These are phyloP conservation scores for Entonaema liquescens DNA, from an alignment of 495 filamentous ascomycete species.

Conservation along the genomic window DNA sequence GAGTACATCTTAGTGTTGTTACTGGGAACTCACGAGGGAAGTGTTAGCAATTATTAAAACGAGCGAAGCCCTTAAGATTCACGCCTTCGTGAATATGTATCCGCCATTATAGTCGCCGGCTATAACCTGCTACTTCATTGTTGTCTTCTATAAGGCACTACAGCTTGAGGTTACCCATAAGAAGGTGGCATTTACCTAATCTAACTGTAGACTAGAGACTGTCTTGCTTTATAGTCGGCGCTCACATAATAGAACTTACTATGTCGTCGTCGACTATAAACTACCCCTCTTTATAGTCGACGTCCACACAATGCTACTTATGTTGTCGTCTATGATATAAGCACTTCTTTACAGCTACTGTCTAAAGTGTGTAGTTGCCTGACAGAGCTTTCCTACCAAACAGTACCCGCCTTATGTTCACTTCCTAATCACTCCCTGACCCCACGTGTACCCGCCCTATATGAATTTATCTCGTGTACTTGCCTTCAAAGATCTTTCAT, in stretches of 20 bases:
- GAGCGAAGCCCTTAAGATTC: not conserved
- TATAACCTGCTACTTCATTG: too few species aligned
- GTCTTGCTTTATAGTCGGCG: not conserved
- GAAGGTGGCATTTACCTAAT: too few species aligned
- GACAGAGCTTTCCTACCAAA: not conserved
- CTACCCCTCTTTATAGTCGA: not conserved
- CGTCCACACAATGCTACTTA: not conserved
- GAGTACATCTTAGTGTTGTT: not conserved
- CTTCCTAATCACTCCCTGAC: not conserved
- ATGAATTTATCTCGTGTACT: not conserved
- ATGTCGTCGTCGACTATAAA: not conserved
- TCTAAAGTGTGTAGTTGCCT: not conserved
- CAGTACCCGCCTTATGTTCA: not conserved
- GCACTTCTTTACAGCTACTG: not conserved
- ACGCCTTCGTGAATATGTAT: not conserved
- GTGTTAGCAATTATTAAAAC: not conserved
- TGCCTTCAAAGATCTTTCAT: not conserved
- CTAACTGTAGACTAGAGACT: too few species aligned
- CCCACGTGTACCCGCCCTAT: not conserved
- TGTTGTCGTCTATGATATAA: not conserved
- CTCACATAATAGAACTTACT: not conserved
- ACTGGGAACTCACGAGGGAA: not conserved
- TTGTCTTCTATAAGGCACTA: too few species aligned
- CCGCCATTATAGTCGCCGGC: too few species aligned
- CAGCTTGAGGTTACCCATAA: too few species aligned